Evolutionary conservation across 2,329 filamentous ascomycete species (phyloP).

Genomic region (Colletotrichum cuscutae): DNA sequence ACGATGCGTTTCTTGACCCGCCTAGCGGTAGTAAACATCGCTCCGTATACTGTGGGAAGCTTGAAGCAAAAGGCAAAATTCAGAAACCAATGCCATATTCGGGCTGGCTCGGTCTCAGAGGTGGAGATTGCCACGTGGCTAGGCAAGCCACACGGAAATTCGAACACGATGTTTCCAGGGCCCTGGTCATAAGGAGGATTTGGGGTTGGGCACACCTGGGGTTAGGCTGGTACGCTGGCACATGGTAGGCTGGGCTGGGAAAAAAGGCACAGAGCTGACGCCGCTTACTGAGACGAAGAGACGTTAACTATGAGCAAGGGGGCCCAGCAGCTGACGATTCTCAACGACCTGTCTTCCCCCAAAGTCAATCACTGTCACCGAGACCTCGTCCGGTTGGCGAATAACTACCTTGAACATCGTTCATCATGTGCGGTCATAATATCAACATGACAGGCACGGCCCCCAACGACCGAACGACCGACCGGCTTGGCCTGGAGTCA

Average conservation of each 20-base stretch:
- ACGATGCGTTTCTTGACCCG: not conserved
- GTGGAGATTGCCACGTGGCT: constrained; percentile 34
- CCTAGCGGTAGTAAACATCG: not conserved
- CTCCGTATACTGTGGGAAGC: not conserved
- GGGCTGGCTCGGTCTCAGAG: constrained; percentile 14
- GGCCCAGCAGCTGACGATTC: not conserved
- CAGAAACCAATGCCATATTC: not conserved
- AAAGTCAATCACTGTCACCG: constrained; percentile 6
- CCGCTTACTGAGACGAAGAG: not conserved
- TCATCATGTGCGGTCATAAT: not conserved
- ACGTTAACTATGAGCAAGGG: not conserved
- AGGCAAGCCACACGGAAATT: constrained; percentile 24
- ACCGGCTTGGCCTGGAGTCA: too few species aligned
- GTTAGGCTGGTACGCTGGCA: constrained; percentile 21
- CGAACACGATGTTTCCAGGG: constrained; percentile 15
- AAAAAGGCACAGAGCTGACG: constrained; percentile 11
- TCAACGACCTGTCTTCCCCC: not conserved
- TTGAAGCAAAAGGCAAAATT: not conserved
- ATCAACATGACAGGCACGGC: not conserved
- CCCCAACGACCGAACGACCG: not conserved
- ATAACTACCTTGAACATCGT: too few species aligned
- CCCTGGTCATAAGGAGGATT: constrained; percentile 6
- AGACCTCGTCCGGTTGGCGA: not conserved
- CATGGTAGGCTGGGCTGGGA: constrained; percentile 24
- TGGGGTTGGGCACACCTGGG: constrained; percentile 7